These are phyloP conservation scores for Rhizophora apiculata DNA, from an alignment of 345 rosid genomes.

Conservation along the genomic window DNA sequence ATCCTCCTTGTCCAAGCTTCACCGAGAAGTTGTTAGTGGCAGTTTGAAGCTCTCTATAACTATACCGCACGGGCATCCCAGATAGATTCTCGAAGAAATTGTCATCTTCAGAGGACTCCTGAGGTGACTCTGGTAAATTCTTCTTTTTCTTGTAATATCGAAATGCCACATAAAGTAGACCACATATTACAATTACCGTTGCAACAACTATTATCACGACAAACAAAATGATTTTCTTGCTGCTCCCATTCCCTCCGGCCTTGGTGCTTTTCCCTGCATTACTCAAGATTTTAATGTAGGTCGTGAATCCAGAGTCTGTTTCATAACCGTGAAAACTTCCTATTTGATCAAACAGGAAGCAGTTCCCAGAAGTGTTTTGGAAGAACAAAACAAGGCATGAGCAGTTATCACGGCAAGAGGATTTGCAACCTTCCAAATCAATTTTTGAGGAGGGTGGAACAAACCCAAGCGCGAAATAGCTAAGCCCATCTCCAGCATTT, in stretches of 20 bases:
- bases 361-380: conserved; percentile 58
- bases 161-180: conserved; percentile 46
- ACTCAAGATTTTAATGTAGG: conserved; percentile 59
- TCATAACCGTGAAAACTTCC: conserved; percentile 58
- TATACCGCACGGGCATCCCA: conserved; percentile 77
- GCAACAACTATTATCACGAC: conserved; percentile 49
- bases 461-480: conserved; percentile 63
- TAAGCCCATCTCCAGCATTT: conserved; percentile 45
- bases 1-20: conserved; percentile 94
- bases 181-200: conserved; percentile 45
- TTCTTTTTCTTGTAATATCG: conserved; percentile 43
- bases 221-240: conserved; percentile 41
- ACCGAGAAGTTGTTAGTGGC: conserved; percentile 75
- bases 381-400: conserved; percentile 75
- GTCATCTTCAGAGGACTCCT: conserved; percentile 66
- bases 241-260: conserved; percentile 30
- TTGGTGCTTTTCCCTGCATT: conserved; percentile 17
- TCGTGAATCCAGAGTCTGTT: conserved; percentile 34
- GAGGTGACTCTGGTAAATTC: conserved; percentile 34
- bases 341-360: conserved; percentile 66
- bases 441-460: conserved; percentile 50
- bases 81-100: conserved; percentile 64
- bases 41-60: conserved; percentile 68
- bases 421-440: conserved; percentile 59
- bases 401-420: conserved; percentile 62